Evolutionary conservation across 441 rosid species (phyloP), one percentile per base, ranked within the genome.

Genomic region (Erysimum cheiri): DNA sequence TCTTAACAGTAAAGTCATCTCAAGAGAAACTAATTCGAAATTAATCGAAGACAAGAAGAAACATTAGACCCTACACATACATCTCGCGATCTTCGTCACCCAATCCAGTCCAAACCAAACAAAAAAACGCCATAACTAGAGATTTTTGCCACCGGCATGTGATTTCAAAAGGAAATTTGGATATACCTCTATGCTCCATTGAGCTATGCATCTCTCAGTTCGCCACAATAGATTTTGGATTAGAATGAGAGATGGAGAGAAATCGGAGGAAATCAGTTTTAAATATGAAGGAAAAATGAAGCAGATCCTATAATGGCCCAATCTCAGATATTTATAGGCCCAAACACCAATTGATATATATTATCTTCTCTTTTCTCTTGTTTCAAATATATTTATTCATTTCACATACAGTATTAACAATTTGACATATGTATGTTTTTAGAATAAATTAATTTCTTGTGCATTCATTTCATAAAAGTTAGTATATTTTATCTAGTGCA

Each of bases 151-250:
- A 58, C n/a, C 8, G 39, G 28, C 7, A 9, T 4, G 13, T 4
- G n/a, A 31, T 58, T 11, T 26, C 13, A 17, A 65, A 4, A 40
- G n/a, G 49, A 44, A 11, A 15, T 3, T 6, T 6, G 15, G 37
- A 14, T 3, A 36, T 74, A 68, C 78, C 74, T 74, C 46, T 64
- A 0, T 8, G 69, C 13, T 33, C 69, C 36, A 50, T 40, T 22
- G 77, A 73, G 54, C 15, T 32, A 9, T 40, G 54, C 77, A 74
- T 67, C 10, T 50, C 48, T 52, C 43, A 2, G 53, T 48, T 48
- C 17, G 3, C n/a, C 22, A 54, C 44, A 3, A 9, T 6, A 2
- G 63, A 32, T 15, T 17, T 35, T 44, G 13, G 48, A 48, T 10
- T 22, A 26, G 73, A 53, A 9, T 28, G 56, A 53, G 49, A 40